Evolutionary conservation across 2,329 filamentous ascomycete genomes (phyloP), one percentile per base, ranked within the genome.

Genomic region (Aspergillus ochraceoroseus): DNA sequence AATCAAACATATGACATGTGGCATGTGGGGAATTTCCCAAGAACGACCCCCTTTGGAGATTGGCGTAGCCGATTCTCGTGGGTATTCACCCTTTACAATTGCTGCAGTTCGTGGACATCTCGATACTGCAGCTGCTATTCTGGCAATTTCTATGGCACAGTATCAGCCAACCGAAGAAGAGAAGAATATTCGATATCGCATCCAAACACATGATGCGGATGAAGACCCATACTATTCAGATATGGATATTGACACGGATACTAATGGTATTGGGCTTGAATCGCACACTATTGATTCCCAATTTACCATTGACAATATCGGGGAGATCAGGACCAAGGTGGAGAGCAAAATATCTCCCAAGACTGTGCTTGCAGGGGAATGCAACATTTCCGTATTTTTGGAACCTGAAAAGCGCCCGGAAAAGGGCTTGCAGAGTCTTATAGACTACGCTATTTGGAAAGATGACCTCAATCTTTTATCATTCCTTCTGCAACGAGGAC

Each of bases 261-360:
- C 38, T 17, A 47, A 47, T 5, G 13, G 31, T 4, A 43, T 65
- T 7, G 49, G 62, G 15, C 55, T 72, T 8, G 47, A 57, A 4
- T 52, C 64, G 65, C 74, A 82, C 44, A 68, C 80, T 27, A 66
- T 87, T 18, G 76, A 83, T 49, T 76, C 82, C 8, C 70, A 75
- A 23, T 86, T 85, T 58, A 92, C 86, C 0, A 75, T 90, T 37
- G 83, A 92, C 11, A 79, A 87, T 51, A 73, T 92, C 42, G 83
- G 83, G 0, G 76, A 85, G 48, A 70, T 84, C 3, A 77, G 77
- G 0, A 80, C 76, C 55, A 73, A 82, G 40, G 82, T 87, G 43
- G 80, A 85, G 56, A 85, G 83, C 41, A 64, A 70, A 11, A 64
- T 74, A 6, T 72, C 71, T 23, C 81, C 86, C 2, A 56, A 75